Percentiles rank a stretch among this genome's conserved stretches.
These are phyloP conservation scores for Pascua guehoae DNA, from an alignment of 1,284 basidiomycete genomes.

Conservation along the genomic window DNA sequence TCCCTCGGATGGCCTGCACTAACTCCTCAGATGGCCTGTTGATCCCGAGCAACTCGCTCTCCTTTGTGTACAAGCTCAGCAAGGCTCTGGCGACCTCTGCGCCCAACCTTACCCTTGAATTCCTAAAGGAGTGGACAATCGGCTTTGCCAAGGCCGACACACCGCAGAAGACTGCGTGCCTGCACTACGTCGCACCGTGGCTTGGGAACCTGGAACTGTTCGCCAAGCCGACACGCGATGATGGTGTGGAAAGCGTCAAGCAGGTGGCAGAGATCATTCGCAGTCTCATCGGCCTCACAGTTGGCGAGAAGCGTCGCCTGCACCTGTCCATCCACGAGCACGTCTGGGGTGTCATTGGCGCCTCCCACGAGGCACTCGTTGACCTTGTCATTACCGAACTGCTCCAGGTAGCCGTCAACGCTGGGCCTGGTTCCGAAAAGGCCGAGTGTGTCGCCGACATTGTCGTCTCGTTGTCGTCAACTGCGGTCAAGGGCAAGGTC, in stretches of 20 bases:
- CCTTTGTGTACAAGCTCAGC: slow-evolving; percentile 65
- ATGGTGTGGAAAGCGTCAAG: slow-evolving; percentile 30
- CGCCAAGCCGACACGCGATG: slow-evolving; percentile 61
- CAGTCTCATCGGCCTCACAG: slow-evolving; percentile 68
- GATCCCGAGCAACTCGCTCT: slow-evolving; percentile 66
- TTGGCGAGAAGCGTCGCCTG: slow-evolving; percentile 63
- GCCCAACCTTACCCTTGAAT: slow-evolving; percentile 78
- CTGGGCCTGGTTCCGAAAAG: slow-evolving; percentile 67
- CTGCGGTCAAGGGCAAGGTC: slow-evolving; percentile 71
- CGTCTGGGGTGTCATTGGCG: slow-evolving; percentile 71
- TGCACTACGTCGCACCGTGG: slow-evolving; percentile 82
- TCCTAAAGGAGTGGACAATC: slow-evolving; percentile 73
- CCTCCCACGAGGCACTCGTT: slow-evolving; percentile 61
- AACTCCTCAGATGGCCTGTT: slow-evolving; percentile 57
- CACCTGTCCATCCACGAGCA: slow-evolving; percentile 64
- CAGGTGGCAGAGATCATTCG: slow-evolving; percentile 70
- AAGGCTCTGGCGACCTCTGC: slow-evolving; percentile 66
- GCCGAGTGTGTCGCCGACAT: slow-evolving; percentile 73
- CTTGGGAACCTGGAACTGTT: slow-evolving; percentile 71
- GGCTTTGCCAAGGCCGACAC: slow-evolving; percentile 57
- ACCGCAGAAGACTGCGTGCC: slow-evolving; percentile 64
- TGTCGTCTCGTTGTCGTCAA: slow-evolving; percentile 68
- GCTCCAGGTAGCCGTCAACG: slow-evolving; percentile 72
- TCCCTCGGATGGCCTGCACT: slow-evolving; percentile 3
- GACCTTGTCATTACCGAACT: slow-evolving; percentile 74